These are phyloP conservation scores for Leccinum disarticulatum DNA, from an alignment of 768 basidiomycete genomes.

Conservation along the genomic window DNA sequence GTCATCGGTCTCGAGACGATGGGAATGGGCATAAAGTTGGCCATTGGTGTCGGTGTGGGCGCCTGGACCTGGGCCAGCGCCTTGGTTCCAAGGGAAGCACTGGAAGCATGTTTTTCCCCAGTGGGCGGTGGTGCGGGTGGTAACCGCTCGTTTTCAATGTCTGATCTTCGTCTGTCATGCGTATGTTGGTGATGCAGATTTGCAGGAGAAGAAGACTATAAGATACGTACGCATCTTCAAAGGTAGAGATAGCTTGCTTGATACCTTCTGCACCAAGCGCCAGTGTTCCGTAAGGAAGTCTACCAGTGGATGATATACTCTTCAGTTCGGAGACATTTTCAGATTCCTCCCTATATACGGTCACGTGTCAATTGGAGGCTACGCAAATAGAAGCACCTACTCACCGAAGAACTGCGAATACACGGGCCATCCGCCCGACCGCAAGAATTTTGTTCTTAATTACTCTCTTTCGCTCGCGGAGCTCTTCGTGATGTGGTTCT, in stretches of 20 bases:
- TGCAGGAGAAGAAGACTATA: not conserved
- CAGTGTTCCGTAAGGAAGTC: conserved; percentile 53
- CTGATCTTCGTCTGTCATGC: conserved; percentile 21
- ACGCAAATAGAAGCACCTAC: conserved; percentile 12
- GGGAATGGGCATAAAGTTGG: conserved; percentile 1
- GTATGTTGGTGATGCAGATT: not conserved
- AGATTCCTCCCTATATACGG: conserved; percentile 50
- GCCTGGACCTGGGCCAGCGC: not conserved
- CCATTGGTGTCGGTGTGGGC: not conserved
- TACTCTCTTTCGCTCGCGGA: conserved; percentile 45
- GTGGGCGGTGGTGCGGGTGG: conserved; percentile 28
- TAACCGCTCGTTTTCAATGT: conserved; percentile 31
- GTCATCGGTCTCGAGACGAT: conserved; percentile 11
- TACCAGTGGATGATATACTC: conserved; percentile 50
- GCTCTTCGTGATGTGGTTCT: conserved; percentile 28
- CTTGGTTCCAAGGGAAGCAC: conserved; percentile 7
- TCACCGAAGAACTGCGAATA: conserved; percentile 66
- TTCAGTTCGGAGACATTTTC: conserved; percentile 74
- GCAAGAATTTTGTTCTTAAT: conserved; percentile 77
- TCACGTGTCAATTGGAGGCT: not conserved
- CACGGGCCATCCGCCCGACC: conserved; percentile 65
- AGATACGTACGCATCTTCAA: conserved; percentile 61
- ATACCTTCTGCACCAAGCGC: conserved; percentile 68
- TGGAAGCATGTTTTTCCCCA: conserved; percentile 7
- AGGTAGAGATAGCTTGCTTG: conserved; percentile 67